Conservation (phyloP, 1,139 yeast species). For the Geotrichum klebahnii region DNA sequence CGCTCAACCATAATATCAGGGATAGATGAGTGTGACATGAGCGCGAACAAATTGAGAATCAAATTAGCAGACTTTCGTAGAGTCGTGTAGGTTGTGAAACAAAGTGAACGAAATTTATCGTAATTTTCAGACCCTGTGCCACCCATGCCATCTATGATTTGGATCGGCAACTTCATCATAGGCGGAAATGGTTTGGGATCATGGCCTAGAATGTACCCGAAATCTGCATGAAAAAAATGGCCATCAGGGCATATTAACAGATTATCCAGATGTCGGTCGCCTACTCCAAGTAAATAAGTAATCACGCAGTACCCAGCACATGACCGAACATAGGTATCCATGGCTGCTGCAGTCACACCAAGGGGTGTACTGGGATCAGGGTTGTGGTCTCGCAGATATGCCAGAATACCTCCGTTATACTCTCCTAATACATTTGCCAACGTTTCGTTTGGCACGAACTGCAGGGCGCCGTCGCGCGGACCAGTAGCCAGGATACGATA, state of each 20-base stretch:
- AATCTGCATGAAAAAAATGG: conserved; percentile 93
- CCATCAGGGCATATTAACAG: conserved; percentile 67
- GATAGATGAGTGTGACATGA: conserved; percentile 90
- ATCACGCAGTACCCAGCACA: conserved; percentile 98
- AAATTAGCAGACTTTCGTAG: conserved; percentile 83
- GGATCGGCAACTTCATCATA: conserved; percentile 93
- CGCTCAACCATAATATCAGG: conserved; percentile 81
- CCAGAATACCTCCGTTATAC: conserved; percentile 65
- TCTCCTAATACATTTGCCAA: conserved; percentile 73
- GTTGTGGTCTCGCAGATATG: conserved; percentile 63
- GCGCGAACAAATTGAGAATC: conserved; percentile 82
- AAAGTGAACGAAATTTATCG: conserved; percentile 80
- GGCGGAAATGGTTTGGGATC: conserved; percentile 99
- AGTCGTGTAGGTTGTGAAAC: conserved; percentile 91
- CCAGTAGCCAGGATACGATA: conserved; percentile 89
- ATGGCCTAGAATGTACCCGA: conserved; percentile 91
- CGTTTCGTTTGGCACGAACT: conserved; percentile 88
- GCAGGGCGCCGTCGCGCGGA: conserved; percentile 84
- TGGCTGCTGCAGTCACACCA: conserved; percentile 69
- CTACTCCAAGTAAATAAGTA: conserved; percentile 90
- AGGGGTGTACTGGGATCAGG: conserved; percentile 57
- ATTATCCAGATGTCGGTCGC: conserved; percentile 94
- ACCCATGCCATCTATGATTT: conserved; percentile 96
- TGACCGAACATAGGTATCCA: conserved; percentile 92
- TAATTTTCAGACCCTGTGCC: conserved; percentile 83